Evolutionary conservation across 768 basidiomycete genomes (phyloP).

Genomic region (Hypholoma sublateritium): DNA sequence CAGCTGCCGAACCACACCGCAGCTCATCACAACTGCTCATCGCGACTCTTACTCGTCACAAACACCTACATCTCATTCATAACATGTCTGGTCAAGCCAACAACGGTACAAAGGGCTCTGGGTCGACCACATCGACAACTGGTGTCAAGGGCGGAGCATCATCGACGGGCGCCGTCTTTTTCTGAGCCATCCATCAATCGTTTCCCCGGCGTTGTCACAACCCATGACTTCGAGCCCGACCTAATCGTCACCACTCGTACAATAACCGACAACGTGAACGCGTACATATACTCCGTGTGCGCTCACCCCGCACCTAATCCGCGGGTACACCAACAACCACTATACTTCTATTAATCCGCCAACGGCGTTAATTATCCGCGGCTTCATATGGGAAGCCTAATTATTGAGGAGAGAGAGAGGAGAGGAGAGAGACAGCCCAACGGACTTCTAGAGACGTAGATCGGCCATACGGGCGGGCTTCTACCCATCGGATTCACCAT

Average conservation of each 20-base stretch:
- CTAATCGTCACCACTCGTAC: constrained; percentile 7
- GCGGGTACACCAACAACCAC: constrained; percentile 6
- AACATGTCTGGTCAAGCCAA: constrained; percentile 42
- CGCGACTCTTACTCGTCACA: constrained; percentile 1
- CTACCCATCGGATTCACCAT: constrained; percentile 11
- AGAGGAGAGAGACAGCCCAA: constrained; percentile 4
- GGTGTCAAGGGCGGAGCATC: constrained; percentile 49
- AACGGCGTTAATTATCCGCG: constrained; percentile 13
- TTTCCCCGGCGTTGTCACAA: constrained; percentile 11
- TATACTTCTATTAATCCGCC: constrained; percentile 19
- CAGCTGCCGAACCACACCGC: constrained; percentile 9
- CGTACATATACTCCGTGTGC: constrained; percentile 1
- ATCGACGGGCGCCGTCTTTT: constrained; percentile 56
- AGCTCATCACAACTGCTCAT: constrained; percentile 1
- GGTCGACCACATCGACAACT: constrained; percentile 32
- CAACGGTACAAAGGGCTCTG: constrained; percentile 32
- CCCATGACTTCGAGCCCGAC: constrained; percentile 2
- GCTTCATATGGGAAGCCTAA: constrained; percentile 22
- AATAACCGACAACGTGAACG: constrained; percentile 1
- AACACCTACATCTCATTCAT: constrained; percentile 3
- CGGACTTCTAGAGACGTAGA: constrained; percentile 4
- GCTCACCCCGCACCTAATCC: constrained; percentile 9
- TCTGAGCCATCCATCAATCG: constrained; percentile 35
- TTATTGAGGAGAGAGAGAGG: constrained; percentile 7
- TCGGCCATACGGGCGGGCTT: constrained; percentile 3